Base-by-base conservation (phyloP, 176 grass and related monocot species). In the Triticum timopheevii region DNA sequence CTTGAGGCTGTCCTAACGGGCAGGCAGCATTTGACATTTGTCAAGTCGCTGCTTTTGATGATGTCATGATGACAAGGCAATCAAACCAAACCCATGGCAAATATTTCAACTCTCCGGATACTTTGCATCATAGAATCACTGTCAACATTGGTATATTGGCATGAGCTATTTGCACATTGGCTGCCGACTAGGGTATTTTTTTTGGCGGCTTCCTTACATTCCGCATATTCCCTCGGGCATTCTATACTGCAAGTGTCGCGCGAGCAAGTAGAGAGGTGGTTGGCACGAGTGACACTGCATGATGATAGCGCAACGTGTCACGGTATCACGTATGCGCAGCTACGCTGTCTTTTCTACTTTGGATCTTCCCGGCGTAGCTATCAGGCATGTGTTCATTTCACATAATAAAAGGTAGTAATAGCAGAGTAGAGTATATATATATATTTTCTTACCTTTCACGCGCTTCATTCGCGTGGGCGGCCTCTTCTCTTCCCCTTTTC, bases 401-500 rank as follows among this genome's bases (percentile, higher is more conserved):
- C 34, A 28, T n/a, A 38, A 10, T n/a, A 3, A 72, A 61, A 35
- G 19, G 27, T 0, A 27, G 40, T 17, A n/a, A n/a, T n/a, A 73
- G 0, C 50, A 54, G 50, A 6, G 47, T 25, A 73, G 0, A 11
- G 36, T 65, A 2, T 15, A 31, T 28, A 28, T n/a, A n/a, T 31
- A 52, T 58, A 24, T 86, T 78, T 13, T 4, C 47, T 64, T 64
- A 17, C 22, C 66, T 73, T 80, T 9, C 35, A 22, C 64, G 76
- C 76, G 75, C 33, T 71, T 69, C 6, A 16, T 24, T 63, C 84
- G 33, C 84, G 65, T 86, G 85, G 77, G 77, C 77, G 77, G 85
- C 85, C 45, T 59, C 27, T 23, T 58, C 25, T 34, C 30, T 4
- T 6, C 3, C 76, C 17, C 44, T 80, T 63, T 81, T 5, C 0